A percentile compares a stretch with the other conserved stretches of the same genome.
Evolutionary conservation across 2,329 filamentous ascomycete species (phyloP).

Genomic region (Ophiosphaerella narmari): DNA sequence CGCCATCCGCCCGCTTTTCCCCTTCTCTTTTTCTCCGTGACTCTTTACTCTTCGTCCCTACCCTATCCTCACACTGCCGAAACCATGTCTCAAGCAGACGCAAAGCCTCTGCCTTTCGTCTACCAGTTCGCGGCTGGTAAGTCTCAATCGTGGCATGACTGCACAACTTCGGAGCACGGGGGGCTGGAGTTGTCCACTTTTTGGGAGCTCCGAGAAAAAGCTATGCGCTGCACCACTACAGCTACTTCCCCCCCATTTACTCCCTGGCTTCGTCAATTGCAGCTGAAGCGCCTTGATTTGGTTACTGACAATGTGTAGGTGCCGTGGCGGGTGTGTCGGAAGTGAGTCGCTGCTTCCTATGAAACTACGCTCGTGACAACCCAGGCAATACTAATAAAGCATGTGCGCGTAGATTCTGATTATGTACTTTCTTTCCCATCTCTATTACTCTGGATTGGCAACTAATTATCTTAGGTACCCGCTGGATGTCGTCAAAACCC

Average conservation of each 20-base stretch:
- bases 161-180: slow-evolving; percentile 22
- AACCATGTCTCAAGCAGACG: slow-evolving; percentile 55
- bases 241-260: background rate
- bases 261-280: no score
- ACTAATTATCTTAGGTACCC: slow-evolving; percentile 75
- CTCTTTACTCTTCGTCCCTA: slow-evolving; percentile 6
- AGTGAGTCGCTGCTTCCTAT: slow-evolving; percentile 59
- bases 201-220: slow-evolving; percentile 3
- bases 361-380: slow-evolving; percentile 12
- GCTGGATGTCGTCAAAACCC: slow-evolving; percentile 96
- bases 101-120: slow-evolving; percentile 81
- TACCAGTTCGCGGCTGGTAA: slow-evolving; percentile 94
- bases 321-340: slow-evolving; percentile 98
- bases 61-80: slow-evolving; percentile 13
- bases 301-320: slow-evolving; percentile 56
- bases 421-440: slow-evolving; percentile 61
- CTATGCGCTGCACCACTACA: slow-evolving; percentile 4
- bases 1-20: slow-evolving; percentile 12
- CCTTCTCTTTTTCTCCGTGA: slow-evolving; percentile 14
- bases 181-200: slow-evolving; percentile 6
- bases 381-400: slow-evolving; percentile 31
- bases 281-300: no score
- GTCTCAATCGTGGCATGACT: slow-evolving; percentile 44
- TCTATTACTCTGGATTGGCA: background rate
- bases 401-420: slow-evolving; percentile 71